A percentile compares a stretch with the other conserved stretches of the same genome.
phyloP scores from a whole-genome alignment of 305 asterid species.

The Fraxinus nigra region DNA sequence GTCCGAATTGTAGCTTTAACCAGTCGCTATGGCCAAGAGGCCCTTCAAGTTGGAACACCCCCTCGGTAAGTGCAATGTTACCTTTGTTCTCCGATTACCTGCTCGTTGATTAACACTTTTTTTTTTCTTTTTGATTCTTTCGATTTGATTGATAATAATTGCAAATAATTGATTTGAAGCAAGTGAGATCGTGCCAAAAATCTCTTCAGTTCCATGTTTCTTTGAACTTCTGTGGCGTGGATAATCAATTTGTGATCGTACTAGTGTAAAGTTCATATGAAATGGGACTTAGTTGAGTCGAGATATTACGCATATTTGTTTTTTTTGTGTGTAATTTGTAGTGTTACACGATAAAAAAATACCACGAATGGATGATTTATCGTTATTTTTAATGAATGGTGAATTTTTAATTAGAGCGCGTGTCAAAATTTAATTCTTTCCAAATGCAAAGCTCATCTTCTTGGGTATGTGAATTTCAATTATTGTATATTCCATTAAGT shows the following conservation, averaged over 20 bases:
- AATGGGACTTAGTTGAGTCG: not conserved
- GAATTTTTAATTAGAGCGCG: not conserved
- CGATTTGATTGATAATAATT: not conserved
- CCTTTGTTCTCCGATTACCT: not conserved
- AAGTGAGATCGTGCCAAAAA: not conserved
- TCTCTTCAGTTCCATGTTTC: not conserved
- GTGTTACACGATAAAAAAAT: not conserved
- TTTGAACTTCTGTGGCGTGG: not conserved
- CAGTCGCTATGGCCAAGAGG: not conserved
- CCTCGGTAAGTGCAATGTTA: not conserved
- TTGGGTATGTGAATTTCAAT: not conserved
- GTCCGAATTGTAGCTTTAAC: not conserved
- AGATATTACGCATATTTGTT: not conserved
- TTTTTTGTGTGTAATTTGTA: not conserved
- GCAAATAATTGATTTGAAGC: not conserved
- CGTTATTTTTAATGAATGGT: not conserved
- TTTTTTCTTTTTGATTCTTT: not conserved
- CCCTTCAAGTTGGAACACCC: not conserved
- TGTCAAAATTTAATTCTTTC: not conserved
- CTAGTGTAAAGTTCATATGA: not conserved
- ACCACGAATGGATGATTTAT: not conserved
- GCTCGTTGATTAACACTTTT: not conserved
- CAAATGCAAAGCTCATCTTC: not conserved
- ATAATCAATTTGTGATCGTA: not conserved
- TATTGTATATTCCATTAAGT: not conserved